These are phyloP conservation scores for Monascus purpureus DNA, from an alignment of 495 filamentous ascomycete genomes.

Conservation along the genomic window DNA sequence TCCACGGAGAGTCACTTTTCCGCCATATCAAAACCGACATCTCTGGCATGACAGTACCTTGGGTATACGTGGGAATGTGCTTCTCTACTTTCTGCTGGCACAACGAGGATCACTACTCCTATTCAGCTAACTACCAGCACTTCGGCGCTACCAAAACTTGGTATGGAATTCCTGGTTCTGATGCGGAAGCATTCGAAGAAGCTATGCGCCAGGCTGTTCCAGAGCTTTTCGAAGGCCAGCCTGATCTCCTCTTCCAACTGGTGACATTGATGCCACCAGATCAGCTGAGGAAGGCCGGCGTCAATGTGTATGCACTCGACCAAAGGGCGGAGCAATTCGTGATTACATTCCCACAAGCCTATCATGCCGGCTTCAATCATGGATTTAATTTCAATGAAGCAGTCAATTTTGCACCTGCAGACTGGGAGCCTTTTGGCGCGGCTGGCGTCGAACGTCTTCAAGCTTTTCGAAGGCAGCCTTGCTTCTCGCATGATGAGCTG, in stretches of 20 bases:
- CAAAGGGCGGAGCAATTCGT: conserved; percentile 94
- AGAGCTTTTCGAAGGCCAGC: conserved; percentile 93
- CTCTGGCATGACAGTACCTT: conserved; percentile 99
- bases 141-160: conserved; percentile 98
- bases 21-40: conserved; percentile 96
- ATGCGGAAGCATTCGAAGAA: conserved; percentile 85
- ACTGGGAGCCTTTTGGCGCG: conserved; percentile 93
- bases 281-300: conserved; percentile 86
- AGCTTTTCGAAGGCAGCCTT: conserved; percentile 78
- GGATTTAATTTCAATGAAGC: conserved; percentile 99
- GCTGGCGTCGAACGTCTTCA: conserved; percentile 75
- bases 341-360: conserved; percentile 85
- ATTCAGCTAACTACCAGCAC: conserved; percentile 97
- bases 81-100: conserved; percentile 99
- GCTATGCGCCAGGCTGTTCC: conserved; percentile 93
- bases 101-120: conserved; percentile 95
- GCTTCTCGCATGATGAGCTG: conserved; percentile 96
- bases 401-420: conserved; percentile 92
- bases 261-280: conserved; percentile 90
- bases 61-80: conserved; percentile 99
- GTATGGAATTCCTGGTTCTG: conserved; percentile 93
- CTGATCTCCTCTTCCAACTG: conserved; percentile 91
- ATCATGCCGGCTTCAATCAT: conserved; percentile 88
- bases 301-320: conserved; percentile 83
- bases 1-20: conserved; percentile 86